Evolutionary conservation across 176 grass and related monocot genomes (phyloP), one percentile per base, ranked within the genome.

Genomic region (Rhynchospora tenuis): DNA sequence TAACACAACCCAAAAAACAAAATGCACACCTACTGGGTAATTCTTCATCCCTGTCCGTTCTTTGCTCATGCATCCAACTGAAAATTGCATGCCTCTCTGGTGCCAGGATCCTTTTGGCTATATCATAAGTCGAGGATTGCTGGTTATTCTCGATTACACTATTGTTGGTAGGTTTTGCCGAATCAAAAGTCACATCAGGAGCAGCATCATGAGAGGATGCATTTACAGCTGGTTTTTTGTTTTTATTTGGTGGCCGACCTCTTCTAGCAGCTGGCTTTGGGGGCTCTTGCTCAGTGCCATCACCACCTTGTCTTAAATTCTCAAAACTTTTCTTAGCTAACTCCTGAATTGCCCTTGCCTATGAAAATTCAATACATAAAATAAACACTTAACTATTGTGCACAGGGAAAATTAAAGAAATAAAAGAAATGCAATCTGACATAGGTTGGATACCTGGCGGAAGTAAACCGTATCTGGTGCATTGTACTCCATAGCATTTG

Each of bases 401-500:
- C 52, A 59, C 64, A 43, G 50, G 33, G 33, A 38, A 74, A 63
- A 42, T n/a, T 46, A 56, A 63, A 29, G 44, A 59, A 22, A 63
- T 28, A 63, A 63, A 24, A 63, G 23, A 23, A 0, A 27, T 63
- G 23, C 10, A 31, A 78, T 26, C 46, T 72, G 11, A 54, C 8
- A 90, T 15, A 65, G 44, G 57, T 52, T 68, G 20, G 28, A 12
- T 90, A 90, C 89, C 88, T 90, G 89, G 71, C 89, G 66, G 45
- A 76, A 87, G 81, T 90, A 90, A n/a, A 90, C 75, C 8, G 89
- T 90, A 20, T 90, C 89, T 54, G 89, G 81, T 84, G 85, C 81
- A 84, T 90, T 90, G 59, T 90, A 90, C 29, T 63, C 60, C 89
- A 87, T 90, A 24, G 89, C 89, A 85, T 90, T 90, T 81, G 65